These are phyloP conservation scores for Echria macrotheca DNA, from an alignment of 495 filamentous ascomycete species.

Conservation along the genomic window DNA sequence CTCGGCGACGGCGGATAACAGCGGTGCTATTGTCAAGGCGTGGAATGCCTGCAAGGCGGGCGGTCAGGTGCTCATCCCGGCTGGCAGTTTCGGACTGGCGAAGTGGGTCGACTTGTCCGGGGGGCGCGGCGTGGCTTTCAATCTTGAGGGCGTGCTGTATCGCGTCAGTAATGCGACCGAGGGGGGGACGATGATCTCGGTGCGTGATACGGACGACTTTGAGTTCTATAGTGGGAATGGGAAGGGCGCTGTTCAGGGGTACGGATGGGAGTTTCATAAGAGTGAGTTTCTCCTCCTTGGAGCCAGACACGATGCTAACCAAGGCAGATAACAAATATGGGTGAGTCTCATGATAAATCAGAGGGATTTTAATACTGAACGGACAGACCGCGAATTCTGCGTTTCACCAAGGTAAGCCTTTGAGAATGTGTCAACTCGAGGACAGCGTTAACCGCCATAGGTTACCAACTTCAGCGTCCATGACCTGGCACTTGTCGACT, in stretches of 20 bases:
- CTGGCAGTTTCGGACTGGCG: slow-evolving; percentile 33
- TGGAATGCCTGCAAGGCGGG: slow-evolving; percentile 40
- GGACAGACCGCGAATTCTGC: neutral
- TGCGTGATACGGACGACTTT: slow-evolving; percentile 46
- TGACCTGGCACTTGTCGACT: slow-evolving; percentile 39
- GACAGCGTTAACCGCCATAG: slow-evolving; percentile 2
- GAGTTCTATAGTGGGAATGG: slow-evolving; percentile 48
- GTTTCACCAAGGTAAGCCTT: neutral
- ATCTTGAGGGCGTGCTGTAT: slow-evolving; percentile 44
- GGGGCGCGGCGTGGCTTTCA: slow-evolving; percentile 10
- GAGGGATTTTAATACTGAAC: too few relatives aligned
- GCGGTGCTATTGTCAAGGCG: slow-evolving; percentile 41
- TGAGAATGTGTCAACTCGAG: neutral
- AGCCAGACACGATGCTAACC: too few relatives aligned
- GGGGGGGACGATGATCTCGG: slow-evolving; percentile 47
- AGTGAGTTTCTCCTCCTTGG: slow-evolving; percentile 8
- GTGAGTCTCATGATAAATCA: neutral
- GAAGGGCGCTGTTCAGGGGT: slow-evolving; percentile 48
- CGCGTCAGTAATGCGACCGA: slow-evolving; percentile 25
- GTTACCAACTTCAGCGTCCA: slow-evolving; percentile 45
- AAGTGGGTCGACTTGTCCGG: slow-evolving; percentile 21
- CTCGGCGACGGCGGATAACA: slow-evolving; percentile 43
- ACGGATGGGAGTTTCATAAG: slow-evolving; percentile 37
- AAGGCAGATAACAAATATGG: slow-evolving; percentile 1
- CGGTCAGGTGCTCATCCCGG: slow-evolving; percentile 36